phyloP scores from a whole-genome alignment of 345 rosid species.

The Lenwebbia sp. region DNA sequence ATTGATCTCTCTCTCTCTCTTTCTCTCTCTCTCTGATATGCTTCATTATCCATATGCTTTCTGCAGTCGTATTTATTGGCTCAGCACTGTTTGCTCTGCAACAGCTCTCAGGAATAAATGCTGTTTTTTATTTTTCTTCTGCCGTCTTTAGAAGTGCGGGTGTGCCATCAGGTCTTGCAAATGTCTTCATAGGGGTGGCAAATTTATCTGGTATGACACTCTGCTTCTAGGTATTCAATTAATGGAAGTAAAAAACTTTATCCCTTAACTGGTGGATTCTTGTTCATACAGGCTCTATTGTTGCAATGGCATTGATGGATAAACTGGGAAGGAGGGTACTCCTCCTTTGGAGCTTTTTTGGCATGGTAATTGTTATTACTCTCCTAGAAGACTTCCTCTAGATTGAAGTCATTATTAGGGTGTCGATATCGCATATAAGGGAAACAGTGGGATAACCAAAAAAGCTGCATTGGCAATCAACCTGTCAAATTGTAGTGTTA shows the following conservation, averaged over 20 bases:
- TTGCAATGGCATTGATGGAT: slow-evolving; percentile 95
- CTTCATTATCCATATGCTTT: slow-evolving; percentile 66
- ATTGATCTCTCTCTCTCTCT: neutral
- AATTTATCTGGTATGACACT: slow-evolving; percentile 57
- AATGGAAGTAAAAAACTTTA: neutral
- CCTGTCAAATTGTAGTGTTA: neutral
- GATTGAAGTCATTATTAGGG: neutral
- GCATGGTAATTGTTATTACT: slow-evolving; percentile 20
- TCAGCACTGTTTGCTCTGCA: slow-evolving; percentile 99
- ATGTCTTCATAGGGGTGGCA: slow-evolving; percentile 62
- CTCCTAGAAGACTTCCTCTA: neutral
- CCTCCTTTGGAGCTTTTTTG: slow-evolving; percentile 38
- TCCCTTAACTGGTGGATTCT: neutral
- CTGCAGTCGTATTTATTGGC: slow-evolving; percentile 99
- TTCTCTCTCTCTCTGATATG: slow-evolving; percentile 17
- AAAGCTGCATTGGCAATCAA: neutral
- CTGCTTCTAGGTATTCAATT: neutral
- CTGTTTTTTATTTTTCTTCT: slow-evolving; percentile 96
- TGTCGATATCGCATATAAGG: neutral
- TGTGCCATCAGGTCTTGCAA: slow-evolving; percentile 73
- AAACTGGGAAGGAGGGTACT: slow-evolving; percentile 47
- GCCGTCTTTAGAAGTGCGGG: slow-evolving; percentile 94
- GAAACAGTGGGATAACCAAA: neutral
- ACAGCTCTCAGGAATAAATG: slow-evolving; percentile 99
- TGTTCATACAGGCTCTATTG: slow-evolving; percentile 52